These are phyloP conservation scores for Irpex sp. DNA, from an alignment of 1,284 basidiomycete genomes.

Conservation along the genomic window DNA sequence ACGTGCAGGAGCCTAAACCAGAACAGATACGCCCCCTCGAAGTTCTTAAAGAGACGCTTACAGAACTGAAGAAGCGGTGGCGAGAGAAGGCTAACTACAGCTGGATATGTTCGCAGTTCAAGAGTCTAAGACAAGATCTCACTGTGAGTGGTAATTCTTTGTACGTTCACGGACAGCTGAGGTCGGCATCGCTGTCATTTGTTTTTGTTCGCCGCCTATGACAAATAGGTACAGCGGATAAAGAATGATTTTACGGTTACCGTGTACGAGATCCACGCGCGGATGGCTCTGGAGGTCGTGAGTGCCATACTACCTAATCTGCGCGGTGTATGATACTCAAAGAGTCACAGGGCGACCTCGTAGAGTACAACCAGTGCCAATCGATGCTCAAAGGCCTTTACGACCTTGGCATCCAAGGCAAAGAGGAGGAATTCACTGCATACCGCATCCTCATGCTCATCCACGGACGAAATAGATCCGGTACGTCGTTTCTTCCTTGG, in stretches of 20 bases:
- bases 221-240: slow-evolving; percentile 89
- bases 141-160: slow-evolving; percentile 59
- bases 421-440: slow-evolving; percentile 92
- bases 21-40: slow-evolving; percentile 88
- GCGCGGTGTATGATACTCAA: neutral
- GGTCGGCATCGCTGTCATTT: neutral
- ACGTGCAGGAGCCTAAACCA: slow-evolving; percentile 84
- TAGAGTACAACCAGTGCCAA: slow-evolving; percentile 99
- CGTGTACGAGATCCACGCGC: slow-evolving; percentile 97
- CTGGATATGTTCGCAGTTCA: slow-evolving; percentile 98
- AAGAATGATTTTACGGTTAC: slow-evolving; percentile 98
- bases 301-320: slow-evolving; percentile 23
- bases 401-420: slow-evolving; percentile 87
- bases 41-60: slow-evolving; percentile 81
- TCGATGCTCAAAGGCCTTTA: slow-evolving; percentile 88
- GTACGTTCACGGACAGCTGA: slow-evolving; percentile 7
- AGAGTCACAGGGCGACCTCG: slow-evolving; percentile 77
- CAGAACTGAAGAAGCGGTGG: slow-evolving; percentile 89
- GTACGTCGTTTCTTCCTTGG: slow-evolving; percentile 34
- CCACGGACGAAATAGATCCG: slow-evolving; percentile 91
- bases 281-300: slow-evolving; percentile 93
- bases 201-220: slow-evolving; percentile 12
- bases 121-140: slow-evolving; percentile 94
- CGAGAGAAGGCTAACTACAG: slow-evolving; percentile 78
- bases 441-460: slow-evolving; percentile 96